These are phyloP conservation scores for Aspergillus pseudoglaucus DNA, from an alignment of 2,329 filamentous ascomycete genomes.

Conservation along the genomic window DNA sequence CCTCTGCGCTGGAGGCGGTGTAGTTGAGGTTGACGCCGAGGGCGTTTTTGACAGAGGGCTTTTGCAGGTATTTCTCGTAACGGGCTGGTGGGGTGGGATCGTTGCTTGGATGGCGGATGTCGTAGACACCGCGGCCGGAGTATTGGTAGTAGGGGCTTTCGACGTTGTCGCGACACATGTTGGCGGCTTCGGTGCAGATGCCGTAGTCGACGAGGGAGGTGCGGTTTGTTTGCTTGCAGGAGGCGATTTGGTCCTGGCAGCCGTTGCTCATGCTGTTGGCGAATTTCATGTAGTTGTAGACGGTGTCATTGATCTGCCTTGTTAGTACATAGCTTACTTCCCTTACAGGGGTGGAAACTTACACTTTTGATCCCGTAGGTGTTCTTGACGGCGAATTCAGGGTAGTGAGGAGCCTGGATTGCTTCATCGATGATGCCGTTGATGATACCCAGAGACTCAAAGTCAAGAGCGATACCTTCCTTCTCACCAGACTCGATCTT, in stretches of 20 bases:
- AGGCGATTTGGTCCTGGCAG: conserved; percentile 58
- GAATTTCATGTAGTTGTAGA: conserved; percentile 54
- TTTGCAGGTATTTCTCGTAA: conserved; percentile 61
- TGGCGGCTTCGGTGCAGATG: conserved; percentile 49
- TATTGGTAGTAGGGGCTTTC: conserved; percentile 52
- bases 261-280: conserved; percentile 56
- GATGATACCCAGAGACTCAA: conserved; percentile 50
- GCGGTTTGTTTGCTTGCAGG: conserved; percentile 57
- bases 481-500: conserved; percentile 46
- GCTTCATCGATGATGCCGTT: conserved; percentile 52
- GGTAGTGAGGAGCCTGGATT: conserved; percentile 46
- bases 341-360: conserved; percentile 3
- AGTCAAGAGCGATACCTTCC: conserved; percentile 46
- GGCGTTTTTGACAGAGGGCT: conserved; percentile 49
- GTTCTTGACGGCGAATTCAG: conserved; percentile 50
- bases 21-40: conserved; percentile 60
- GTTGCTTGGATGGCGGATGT: conserved; percentile 51
- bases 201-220: conserved; percentile 45
- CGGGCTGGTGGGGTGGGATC: conserved; percentile 59
- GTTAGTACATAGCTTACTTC: neutral
- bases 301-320: conserved; percentile 47
- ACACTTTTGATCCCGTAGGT: conserved; percentile 48
- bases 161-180: conserved; percentile 53
- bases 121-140: conserved; percentile 52
- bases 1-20: conserved; percentile 38